These are phyloP conservation scores for Micromonas commoda DNA, from an alignment of 139 green algal species.

Conservation along the genomic window DNA sequence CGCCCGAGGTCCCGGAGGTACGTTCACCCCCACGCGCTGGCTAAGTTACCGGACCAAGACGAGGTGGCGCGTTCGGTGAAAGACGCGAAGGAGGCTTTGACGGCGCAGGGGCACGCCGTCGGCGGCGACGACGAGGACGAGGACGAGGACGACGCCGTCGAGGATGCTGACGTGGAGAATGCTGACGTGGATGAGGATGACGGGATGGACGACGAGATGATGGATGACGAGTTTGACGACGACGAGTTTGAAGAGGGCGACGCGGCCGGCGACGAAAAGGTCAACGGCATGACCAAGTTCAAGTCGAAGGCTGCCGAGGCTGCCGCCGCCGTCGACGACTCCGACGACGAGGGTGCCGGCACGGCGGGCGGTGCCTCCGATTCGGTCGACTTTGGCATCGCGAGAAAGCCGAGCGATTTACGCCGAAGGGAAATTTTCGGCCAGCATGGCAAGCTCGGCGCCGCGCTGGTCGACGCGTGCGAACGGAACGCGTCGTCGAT, in stretches of 20 bases:
- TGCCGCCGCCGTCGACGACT: slow-evolving; percentile 22
- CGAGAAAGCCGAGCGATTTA: slow-evolving; percentile 6
- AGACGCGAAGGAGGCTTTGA: neutral
- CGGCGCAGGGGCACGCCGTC: neutral
- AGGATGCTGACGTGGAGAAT: slow-evolving; percentile 4
- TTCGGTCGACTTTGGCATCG: slow-evolving; percentile 6
- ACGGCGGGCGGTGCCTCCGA: neutral
- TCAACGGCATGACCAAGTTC: neutral
- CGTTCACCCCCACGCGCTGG: slow-evolving; percentile 10
- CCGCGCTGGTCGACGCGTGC: neutral
- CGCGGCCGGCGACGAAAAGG: neutral
- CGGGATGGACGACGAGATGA: neutral
- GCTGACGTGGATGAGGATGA: neutral
- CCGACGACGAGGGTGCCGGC: slow-evolving; percentile 28
- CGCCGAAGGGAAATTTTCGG: slow-evolving; percentile 15
- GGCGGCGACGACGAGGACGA: neutral
- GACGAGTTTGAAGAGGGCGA: slow-evolving; percentile 3
- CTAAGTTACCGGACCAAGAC: neutral
- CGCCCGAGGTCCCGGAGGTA: slow-evolving; percentile 9
- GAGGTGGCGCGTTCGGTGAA: neutral
- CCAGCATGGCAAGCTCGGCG: neutral
- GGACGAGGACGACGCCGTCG: neutral
- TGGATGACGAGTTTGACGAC: neutral
- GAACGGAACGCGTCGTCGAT: neutral
- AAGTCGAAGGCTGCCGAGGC: neutral